Base-by-base conservation (phyloP, 2,329 filamentous ascomycete genomes). In the Aspergillus flavus region DNA sequence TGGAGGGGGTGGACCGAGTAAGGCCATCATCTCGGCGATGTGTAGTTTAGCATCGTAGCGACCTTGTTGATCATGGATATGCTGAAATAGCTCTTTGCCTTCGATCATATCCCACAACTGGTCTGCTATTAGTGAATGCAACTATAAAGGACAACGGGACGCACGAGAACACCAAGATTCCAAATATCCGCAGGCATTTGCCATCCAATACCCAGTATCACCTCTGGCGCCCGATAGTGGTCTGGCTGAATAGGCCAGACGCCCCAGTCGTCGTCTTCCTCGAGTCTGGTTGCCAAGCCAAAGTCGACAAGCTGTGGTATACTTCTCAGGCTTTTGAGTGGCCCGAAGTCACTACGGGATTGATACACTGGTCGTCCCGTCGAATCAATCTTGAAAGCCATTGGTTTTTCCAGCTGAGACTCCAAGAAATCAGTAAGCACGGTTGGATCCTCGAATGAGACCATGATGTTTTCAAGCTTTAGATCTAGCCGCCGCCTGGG, bases 391-490 rank as follows among this genome's bases (percentile, higher is more conserved):
- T 79, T 79, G 56, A 69, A 76, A 62, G 72, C 70, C 61, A 75
- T 74, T 6, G 71, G 74, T 4, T 69, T 72, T 62, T 69, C 62
- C 64, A 77, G 72, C 60, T 75, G 68, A 60, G 62, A 66, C 64
- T 74, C 61, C 10, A 75, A 70, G 65, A 79, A 76, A 61, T 74
- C 66, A 65, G 73, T 65, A 63, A 79, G 71, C 36, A 74, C 67
- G 14, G 68, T 64, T 62, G 69, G 68, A 63, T 76, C 69, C 55
- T 76, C 72, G 6, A 77, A 71, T 54, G 69, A 71, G 62, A 79
- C 69, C 64, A 82, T 75, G 54, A 82, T 79, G 50, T 82, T 82
- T 57, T 80, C 76, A 12, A 80, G 75, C 61, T 82, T 82, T 59
- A 82, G 70, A 71, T 82, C 80, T 74, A 68, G 58, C 23, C 66